A percentile compares a stretch with the other conserved stretches of the same genome.
Evolutionary conservation across 1,139 yeast genomes (phyloP).

Genomic region (Entelexis paramagnoliae): DNA sequence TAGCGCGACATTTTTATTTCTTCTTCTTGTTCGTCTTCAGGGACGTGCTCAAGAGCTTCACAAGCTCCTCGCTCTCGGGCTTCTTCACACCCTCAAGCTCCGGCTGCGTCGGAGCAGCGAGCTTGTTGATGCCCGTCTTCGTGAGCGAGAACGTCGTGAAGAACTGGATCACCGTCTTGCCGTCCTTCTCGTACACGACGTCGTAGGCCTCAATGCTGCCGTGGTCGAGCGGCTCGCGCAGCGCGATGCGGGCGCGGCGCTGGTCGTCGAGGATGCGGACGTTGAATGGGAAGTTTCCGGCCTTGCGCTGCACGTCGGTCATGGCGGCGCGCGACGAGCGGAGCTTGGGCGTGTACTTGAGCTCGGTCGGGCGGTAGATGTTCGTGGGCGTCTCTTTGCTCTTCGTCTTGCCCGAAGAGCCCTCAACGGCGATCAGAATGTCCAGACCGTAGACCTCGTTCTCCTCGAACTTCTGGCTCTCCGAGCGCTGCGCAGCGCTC

Average conservation of each 20-base stretch:
- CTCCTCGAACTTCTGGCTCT: constrained; percentile 57
- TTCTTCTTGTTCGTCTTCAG: constrained; percentile 47
- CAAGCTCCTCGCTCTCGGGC: constrained; percentile 45
- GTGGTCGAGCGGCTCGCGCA: constrained; percentile 64
- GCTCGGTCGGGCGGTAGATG: constrained; percentile 47
- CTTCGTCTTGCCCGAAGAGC: constrained; percentile 55
- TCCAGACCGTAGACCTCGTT: constrained; percentile 74
- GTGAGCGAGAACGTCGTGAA: constrained; percentile 72
- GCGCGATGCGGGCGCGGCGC: constrained; percentile 64
- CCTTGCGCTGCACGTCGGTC: constrained; percentile 55
- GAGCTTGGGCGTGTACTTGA: constrained; percentile 56
- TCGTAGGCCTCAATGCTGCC: constrained; percentile 61
- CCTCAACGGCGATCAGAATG: constrained; percentile 55
- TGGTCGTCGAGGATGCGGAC: constrained; percentile 59
- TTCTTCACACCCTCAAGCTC: constrained; percentile 48
- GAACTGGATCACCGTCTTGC: constrained; percentile 59
- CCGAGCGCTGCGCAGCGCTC: constrained; percentile 56
- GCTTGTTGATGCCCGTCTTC: constrained; percentile 59
- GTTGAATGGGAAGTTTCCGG: constrained; percentile 64
- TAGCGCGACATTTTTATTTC: constrained; percentile 31
- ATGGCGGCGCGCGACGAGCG: constrained; percentile 61
- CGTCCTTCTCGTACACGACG: constrained; percentile 58
- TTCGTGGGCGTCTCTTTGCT: constrained; percentile 54
- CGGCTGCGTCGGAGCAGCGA: constrained; percentile 45
- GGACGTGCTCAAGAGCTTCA: constrained; percentile 46